Evolutionary conservation across 1,139 yeast species (phyloP).

Genomic region (Saccharomyces hybrid): DNA sequence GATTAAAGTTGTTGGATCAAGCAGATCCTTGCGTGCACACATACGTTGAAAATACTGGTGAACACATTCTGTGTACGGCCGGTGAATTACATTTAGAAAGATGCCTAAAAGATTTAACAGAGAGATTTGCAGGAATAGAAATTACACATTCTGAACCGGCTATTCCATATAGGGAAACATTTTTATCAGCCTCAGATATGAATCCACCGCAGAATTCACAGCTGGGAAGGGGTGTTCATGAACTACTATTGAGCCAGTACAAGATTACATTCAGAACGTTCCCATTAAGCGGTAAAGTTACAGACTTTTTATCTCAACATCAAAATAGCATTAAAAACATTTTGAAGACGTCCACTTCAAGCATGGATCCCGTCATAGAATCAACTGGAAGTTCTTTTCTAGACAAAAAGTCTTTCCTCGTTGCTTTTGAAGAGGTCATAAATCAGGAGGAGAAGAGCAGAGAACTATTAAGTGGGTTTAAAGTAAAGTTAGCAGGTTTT

Average conservation of each 20-base stretch:
- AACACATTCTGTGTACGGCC: conserved; percentile 86
- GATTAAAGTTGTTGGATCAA: conserved; percentile 68
- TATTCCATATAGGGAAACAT: conserved; percentile 90
- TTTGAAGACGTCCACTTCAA: conserved; percentile 7
- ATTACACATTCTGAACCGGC: conserved; percentile 85
- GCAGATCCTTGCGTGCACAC: conserved; percentile 94
- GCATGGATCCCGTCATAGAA: conserved; percentile 15
- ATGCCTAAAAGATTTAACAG: conserved; percentile 80
- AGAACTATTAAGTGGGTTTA: conserved; percentile 17
- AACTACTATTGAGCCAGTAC: conserved; percentile 42
- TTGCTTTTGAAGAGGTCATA: conserved; percentile 34
- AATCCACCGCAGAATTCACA: conserved; percentile 37
- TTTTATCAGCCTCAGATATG: conserved; percentile 44
- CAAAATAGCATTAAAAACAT: conserved; percentile 37
- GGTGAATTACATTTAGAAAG: conserved; percentile 92
- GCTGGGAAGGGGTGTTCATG: conserved; percentile 38
- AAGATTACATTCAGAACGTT: conserved; percentile 43
- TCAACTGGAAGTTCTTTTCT: conserved; percentile 18
- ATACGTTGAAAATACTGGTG: conserved; percentile 81
- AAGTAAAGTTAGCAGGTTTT: conserved; percentile 50
- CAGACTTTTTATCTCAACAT: conserved; percentile 44
- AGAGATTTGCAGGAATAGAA: conserved; percentile 88
- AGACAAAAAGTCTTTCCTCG: conserved; percentile 30
- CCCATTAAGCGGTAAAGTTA: conserved; percentile 51
- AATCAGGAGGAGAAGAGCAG: conserved; percentile 20